Evolutionary conservation across 805 yeast species (phyloP), one percentile per base, ranked within the genome.

Genomic region (Wickerhamiella shivajii): DNA sequence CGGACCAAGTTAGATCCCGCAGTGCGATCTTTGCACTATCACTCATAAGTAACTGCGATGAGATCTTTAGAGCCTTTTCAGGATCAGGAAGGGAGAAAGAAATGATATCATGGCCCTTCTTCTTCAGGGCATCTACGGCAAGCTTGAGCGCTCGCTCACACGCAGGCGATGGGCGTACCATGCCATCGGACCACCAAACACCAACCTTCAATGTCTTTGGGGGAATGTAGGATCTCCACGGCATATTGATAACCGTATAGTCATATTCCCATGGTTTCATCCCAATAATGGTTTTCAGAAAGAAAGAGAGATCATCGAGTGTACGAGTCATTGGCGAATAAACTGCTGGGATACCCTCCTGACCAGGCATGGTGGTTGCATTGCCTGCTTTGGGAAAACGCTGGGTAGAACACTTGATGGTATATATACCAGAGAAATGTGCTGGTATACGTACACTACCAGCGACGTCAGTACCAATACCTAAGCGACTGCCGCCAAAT

Each of bases 381-480:
- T 57, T 61, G 8, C 60, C 58, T 16, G 52, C 50, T 31, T 59
- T 55, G 14, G 75, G 68, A 34, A 69, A 53, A 35, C 76, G 57
- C 13, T 62, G 63, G 11, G 60, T 55, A n/a, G 73, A 60, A 29
- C 69, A 64, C 41, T 66, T 61, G 27, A 70, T 46, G 17, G 71
- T 60, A 55, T 63, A 67, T 30, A 60, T 49, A 13, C 74, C 74
- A 29, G 60, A 53, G 47, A 66, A 67, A 6, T 66, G 69, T 2
- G 74, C 69, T 2, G 76, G 76, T 17, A 57, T 51, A 18, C 76
- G 60, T 27, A 69, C 68, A 2, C 71, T 64, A 4, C 75, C 75
- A 14, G 72, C 74, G 30, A 67, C 67, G 35, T 68, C 73, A 34
- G 66, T 60, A 11, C 76, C 76, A 29, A 71, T 47, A 14, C 77